phyloP scores from a whole-genome alignment of 2,329 filamentous ascomycete species.

The Tolypocladium tundrense region DNA sequence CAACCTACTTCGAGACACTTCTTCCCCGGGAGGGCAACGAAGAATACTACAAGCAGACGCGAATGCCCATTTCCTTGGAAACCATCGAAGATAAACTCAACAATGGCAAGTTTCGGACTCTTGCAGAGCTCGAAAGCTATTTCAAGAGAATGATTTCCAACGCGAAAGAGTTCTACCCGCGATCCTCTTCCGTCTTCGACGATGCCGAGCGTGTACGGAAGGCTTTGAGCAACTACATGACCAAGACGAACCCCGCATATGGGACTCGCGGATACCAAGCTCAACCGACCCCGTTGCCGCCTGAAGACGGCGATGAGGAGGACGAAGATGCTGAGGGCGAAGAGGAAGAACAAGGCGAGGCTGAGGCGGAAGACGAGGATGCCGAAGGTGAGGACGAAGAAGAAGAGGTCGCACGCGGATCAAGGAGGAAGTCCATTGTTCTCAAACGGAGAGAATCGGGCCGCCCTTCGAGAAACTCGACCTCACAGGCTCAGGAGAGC shows the following conservation, averaged over 20 bases:
- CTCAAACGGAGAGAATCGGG: slow-evolving; percentile 26
- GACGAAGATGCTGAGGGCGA: slow-evolving; percentile 17
- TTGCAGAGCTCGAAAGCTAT: slow-evolving; percentile 72
- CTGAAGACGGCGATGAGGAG: slow-evolving; percentile 17
- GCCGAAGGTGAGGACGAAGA: slow-evolving; percentile 17
- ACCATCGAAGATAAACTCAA: slow-evolving; percentile 68
- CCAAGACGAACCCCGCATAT: slow-evolving; percentile 76
- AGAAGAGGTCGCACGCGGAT: slow-evolving; percentile 17
- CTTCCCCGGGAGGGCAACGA: slow-evolving; percentile 53
- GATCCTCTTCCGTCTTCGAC: slow-evolving; percentile 61
- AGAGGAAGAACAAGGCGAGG: slow-evolving; percentile 20
- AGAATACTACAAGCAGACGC: slow-evolving; percentile 69
- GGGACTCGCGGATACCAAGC: slow-evolving; percentile 56
- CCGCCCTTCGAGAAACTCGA: slow-evolving; percentile 22
- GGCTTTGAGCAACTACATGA: slow-evolving; percentile 80
- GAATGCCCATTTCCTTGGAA: slow-evolving; percentile 68
- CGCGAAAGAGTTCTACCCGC: slow-evolving; percentile 74
- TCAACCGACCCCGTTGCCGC: slow-evolving; percentile 61
- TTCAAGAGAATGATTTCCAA: slow-evolving; percentile 83
- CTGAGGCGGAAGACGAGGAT: slow-evolving; percentile 16
- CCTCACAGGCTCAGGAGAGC: slow-evolving; percentile 19
- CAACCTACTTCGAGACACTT: slow-evolving; percentile 64
- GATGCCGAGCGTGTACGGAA: slow-evolving; percentile 84
- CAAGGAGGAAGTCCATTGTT: slow-evolving; percentile 27
- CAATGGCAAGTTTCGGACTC: slow-evolving; percentile 54